phyloP scores from a whole-genome alignment of 2,329 filamentous ascomycete species.

The Diaporthe nobilis region DNA sequence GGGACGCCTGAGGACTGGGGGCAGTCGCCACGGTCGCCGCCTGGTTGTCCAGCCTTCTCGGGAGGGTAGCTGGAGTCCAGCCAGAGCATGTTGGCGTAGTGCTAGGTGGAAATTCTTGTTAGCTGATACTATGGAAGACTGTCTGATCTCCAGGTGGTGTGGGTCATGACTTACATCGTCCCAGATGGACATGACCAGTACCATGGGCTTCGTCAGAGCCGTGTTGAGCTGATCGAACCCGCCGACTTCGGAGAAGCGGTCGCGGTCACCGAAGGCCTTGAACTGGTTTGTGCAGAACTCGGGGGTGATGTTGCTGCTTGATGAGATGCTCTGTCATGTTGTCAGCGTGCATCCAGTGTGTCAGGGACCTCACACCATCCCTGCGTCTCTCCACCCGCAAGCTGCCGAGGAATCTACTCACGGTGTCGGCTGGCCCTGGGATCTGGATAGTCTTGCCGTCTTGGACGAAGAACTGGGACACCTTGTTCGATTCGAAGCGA shows the following conservation, averaged over 20 bases:
- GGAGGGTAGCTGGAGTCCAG: slow-evolving; percentile 70
- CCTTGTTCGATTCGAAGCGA: slow-evolving; percentile 61
- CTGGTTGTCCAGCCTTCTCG: slow-evolving; percentile 52
- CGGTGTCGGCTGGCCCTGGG: slow-evolving; percentile 53
- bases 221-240: slow-evolving; percentile 67
- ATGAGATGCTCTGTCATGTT: slow-evolving; percentile 44
- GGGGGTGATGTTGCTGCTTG: slow-evolving; percentile 62
- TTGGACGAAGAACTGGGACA: slow-evolving; percentile 73
- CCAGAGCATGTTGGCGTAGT: slow-evolving; percentile 74
- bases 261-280: slow-evolving; percentile 64
- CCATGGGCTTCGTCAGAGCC: slow-evolving; percentile 69
- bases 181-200: slow-evolving; percentile 73
- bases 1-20: slow-evolving; percentile 56
- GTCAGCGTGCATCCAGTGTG: background rate
- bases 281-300: slow-evolving; percentile 69
- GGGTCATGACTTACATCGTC: slow-evolving; percentile 58
- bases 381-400: background rate
- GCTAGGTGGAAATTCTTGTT: slow-evolving; percentile 45
- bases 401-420: background rate
- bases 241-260: slow-evolving; percentile 66
- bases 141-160: background rate
- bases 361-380: too few species aligned
- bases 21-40: slow-evolving; percentile 61
- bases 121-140: background rate
- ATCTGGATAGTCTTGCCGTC: slow-evolving; percentile 65